Evolutionary conservation across 768 basidiomycete genomes (phyloP), one percentile per base, ranked within the genome.

Genomic region (Tulasnella sp.): DNA sequence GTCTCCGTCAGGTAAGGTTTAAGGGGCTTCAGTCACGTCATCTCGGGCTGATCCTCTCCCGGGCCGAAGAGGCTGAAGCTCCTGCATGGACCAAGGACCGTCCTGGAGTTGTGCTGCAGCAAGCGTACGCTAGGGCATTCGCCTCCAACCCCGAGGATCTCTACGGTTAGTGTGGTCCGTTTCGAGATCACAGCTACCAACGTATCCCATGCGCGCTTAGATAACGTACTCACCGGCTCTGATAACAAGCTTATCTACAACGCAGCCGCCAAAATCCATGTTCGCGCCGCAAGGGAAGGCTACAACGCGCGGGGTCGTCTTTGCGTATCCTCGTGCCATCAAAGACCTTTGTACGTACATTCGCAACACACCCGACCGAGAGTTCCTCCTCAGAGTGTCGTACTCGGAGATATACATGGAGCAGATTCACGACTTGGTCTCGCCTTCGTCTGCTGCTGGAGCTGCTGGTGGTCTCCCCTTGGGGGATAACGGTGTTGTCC

Each of bases 351-450:
- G n/a, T n/a, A n/a, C n/a, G n/a, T n/a, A n/a, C n/a, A n/a, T n/a
- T n/a, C n/a, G n/a, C n/a, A n/a, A n/a, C n/a, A n/a, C n/a, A n/a
- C n/a, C n/a, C n/a, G n/a, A n/a, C n/a, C n/a, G n/a, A n/a, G n/a
- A n/a, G n/a, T n/a, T n/a, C n/a, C n/a, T n/a, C n/a, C n/a, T n/a
- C n/a, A n/a, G n/a, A n/a, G n/a, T n/a, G n/a, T n/a, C n/a, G n/a
- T n/a, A n/a, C 84, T 91, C 99, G 74, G 97, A 99, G 84, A 96
- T 99, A 72, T 99, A 99, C 87, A 99, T 98, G 85, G 96, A 97
- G 84, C 88, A 89, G 0, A 92, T 97, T 74, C n/a, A 94, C 81
- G 95, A 97, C 82, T 87, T 99, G 0, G 91, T 99, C 18, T 92
- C 94, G 0, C 58, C 58, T 24, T 62, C 58, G 9, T 44, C 81